Base-by-base conservation (phyloP, 2,329 filamentous ascomycete genomes). In the Hortaea sp. region DNA sequence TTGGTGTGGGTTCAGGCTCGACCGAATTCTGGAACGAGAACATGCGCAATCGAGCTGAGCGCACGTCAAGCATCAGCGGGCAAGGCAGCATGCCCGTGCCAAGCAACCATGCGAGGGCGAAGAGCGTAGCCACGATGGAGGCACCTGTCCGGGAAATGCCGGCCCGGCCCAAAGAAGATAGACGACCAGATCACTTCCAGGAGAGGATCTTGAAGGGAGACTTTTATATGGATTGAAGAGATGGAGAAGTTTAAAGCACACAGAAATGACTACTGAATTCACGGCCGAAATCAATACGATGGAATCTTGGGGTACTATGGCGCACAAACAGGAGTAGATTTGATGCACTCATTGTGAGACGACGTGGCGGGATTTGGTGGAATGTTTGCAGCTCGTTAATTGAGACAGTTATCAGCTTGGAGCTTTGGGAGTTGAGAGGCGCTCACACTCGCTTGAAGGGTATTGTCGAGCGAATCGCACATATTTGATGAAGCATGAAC, bases 11-110 rank as follows among this genome's bases (percentile, higher is more conserved):
- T 60, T 67, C 69, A 72, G 77, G 75, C 69, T 70, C 79, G 89
- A 85, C 87, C 76, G 88, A 92, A 77, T 94, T 94, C 71, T 95
- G 90, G 85, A 87, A 88, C 64, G 90, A 95, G 73, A 89, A 94
- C 73, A 81, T 95, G 75, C 87, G 88, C 68, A 84, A 82, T 61
- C 85, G 89, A 64, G 89, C 89, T 59, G 88, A 94, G 72, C 89
- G 88, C 68, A 63, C 64, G 39, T 71, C 62, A 11, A 83, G 80
- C 59, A 75, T 80, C 60, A 75, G 82, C 48, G 53, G 46, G 7
- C 41, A 41, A 3, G 47, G 44, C 13, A 42, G 41, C 29, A 41
- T 48, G 41, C 41, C 41, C 6, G 11, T 11, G 20, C 44, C 46
- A n/a, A 6, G 43, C 7, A 31, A 39, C 27, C 82, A 87, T 62